Base-by-base conservation (phyloP, 371 early-diverging fungal genomes). In the Mortierella sp. region DNA sequence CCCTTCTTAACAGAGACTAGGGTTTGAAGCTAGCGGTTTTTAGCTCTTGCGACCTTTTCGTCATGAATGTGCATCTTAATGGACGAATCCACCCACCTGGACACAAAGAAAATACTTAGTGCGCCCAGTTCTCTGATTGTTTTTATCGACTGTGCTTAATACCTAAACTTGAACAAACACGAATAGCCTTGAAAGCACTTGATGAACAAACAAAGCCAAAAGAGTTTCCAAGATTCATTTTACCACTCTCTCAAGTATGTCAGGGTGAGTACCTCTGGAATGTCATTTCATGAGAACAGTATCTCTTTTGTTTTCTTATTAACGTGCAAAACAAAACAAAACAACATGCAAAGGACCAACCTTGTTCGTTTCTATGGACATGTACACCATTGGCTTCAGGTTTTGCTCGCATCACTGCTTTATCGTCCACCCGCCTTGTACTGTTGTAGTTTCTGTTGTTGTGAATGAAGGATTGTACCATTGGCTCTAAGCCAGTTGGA, bases 401-500 rank as follows among this genome's bases (percentile, higher is more conserved):
- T 38, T 38, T 38, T 50, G 14, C 50, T 13, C 16, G 3, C 2
- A 16, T 50, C 16, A 16, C 3, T 50, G 14, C 16, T 50, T 55
- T n/a, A 9, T 55, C 5, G 55, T n/a, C 55, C 16, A 38, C 42
- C 42, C 5, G 42, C 42, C 16, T 16, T 34, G 10, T 65, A 6
- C 42, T 38, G 21, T 21, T 38, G 42, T 19, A 8, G 42, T 24
- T 10, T 19, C 24, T 24, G 42, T 24, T 38, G 42, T 65, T 65
- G 42, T 19, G 19, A n/a, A 6, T 55, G 55, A n/a, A 24, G 19
- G 24, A 42, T 38, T 65, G 24, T 24, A 42, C 68, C 68, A 65
- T 65, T 10, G 68, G 24, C 68, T 65, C 68, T 65, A 65, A 65
- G 42, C 42, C 42, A 65, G 68, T 38, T 65, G 68, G 42, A 65